Conservation (phyloP, 1,284 basidiomycete genomes). For the Irpex sp. region DNA sequence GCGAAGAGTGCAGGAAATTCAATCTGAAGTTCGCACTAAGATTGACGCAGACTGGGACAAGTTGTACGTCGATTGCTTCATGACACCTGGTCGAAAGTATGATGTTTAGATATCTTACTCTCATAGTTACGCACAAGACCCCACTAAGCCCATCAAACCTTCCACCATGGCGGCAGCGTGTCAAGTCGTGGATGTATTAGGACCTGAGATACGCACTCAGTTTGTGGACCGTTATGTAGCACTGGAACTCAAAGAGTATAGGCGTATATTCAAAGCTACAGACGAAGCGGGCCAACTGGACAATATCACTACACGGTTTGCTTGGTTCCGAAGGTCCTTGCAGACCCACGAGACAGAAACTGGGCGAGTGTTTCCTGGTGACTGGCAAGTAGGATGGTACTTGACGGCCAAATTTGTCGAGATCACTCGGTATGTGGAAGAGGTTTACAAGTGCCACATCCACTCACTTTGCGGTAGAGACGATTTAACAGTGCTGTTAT, state of each 20-base stretch:
- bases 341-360: slow-evolving; percentile 88
- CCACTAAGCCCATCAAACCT: slow-evolving; percentile 62
- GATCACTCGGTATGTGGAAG: slow-evolving; percentile 66
- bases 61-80: slow-evolving; percentile 56
- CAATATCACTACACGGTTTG: slow-evolving; percentile 90
- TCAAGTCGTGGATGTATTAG: slow-evolving; percentile 81
- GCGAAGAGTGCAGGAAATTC: slow-evolving; percentile 75
- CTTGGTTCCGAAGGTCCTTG: slow-evolving; percentile 94
- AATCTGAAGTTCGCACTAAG: slow-evolving; percentile 71
- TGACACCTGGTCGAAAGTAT: neutral
- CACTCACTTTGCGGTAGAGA: slow-evolving; percentile 42
- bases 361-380: slow-evolving; percentile 73
- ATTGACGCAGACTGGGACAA: slow-evolving; percentile 88
- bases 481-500: slow-evolving; percentile 62
- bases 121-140: slow-evolving; percentile 75
- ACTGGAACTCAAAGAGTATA: slow-evolving; percentile 93
- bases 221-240: slow-evolving; percentile 90
- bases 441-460: neutral
- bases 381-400: slow-evolving; percentile 82
- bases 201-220: slow-evolving; percentile 74
- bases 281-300: slow-evolving; percentile 97
- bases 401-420: slow-evolving; percentile 82
- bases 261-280: slow-evolving; percentile 88
- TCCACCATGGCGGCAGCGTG: slow-evolving; percentile 75
- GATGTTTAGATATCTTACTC: slow-evolving; percentile 5